phyloP scores from a whole-genome alignment of 345 rosid genomes.

The Populus nigra region DNA sequence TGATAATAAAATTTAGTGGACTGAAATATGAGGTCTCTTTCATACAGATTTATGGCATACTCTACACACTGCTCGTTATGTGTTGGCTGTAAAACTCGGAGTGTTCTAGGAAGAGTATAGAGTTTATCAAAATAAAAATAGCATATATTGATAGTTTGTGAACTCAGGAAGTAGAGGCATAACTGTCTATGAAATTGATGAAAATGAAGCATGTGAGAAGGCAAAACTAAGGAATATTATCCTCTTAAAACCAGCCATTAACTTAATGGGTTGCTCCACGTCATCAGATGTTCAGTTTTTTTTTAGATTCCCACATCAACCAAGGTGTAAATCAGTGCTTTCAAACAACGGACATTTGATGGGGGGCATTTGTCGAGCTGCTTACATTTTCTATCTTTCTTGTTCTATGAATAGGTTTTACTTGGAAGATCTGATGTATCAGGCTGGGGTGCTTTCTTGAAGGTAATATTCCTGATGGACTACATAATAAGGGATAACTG shows the following conservation, averaged over 20 bases:
- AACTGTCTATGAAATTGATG: not conserved
- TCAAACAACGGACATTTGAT: not conserved
- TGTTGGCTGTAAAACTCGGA: not conserved
- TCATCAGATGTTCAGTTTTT: not conserved
- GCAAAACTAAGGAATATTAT: not conserved
- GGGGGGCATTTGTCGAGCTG: not conserved
- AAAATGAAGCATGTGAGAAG: not conserved
- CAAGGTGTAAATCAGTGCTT: not conserved
- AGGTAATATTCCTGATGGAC: slow-evolving; percentile 47
- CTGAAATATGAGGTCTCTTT: not conserved
- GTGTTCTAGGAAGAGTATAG: not conserved
- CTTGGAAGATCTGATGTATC: slow-evolving; percentile 98
- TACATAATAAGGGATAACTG: not conserved
- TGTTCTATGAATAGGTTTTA: slow-evolving; percentile 60
- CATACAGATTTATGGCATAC: not conserved
- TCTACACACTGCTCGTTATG: not conserved
- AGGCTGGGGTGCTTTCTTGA: slow-evolving; percentile 99
- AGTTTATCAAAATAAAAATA: not conserved
- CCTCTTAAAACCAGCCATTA: not conserved
- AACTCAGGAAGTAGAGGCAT: not conserved
- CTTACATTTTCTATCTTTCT: not conserved
- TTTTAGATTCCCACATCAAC: not conserved
- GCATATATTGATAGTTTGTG: not conserved
- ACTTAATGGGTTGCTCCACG: not conserved
- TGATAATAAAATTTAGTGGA: not conserved